Percentiles rank a stretch among this genome's conserved stretches.
Evolutionary conservation across 495 filamentous ascomycete species (phyloP).

Genomic region (Hypoxylon subgilvum): DNA sequence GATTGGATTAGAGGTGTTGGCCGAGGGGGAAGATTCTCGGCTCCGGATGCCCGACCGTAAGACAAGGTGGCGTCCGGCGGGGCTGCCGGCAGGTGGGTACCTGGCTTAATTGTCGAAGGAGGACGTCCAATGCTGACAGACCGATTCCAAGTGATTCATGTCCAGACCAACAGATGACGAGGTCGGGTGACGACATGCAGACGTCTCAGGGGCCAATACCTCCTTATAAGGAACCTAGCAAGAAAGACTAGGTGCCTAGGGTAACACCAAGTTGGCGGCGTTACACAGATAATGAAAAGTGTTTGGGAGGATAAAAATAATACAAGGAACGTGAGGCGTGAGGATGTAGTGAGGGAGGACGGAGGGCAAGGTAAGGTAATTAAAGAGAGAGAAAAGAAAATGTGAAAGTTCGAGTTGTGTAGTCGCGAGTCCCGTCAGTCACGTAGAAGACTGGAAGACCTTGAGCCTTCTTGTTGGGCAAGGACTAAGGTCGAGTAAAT

Average conservation of each 20-base stretch:
- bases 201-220: constrained; percentile 19
- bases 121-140: background rate
- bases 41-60: background rate
- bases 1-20: background rate
- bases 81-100: background rate
- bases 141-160: constrained; percentile 6
- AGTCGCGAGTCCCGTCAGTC: no score
- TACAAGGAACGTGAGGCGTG: background rate
- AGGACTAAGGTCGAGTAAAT: no score
- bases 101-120: constrained; percentile 3
- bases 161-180: constrained; percentile 15
- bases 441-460: no score
- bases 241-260: no score
- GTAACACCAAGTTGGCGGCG: background rate
- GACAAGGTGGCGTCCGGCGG: constrained; percentile 7
- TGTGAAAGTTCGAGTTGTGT: no score
- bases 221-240: constrained; percentile 1
- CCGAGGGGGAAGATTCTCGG: constrained; percentile 1
- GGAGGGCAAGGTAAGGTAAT: background rate
- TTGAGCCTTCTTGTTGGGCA: no score
- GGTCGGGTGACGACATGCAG: constrained; percentile 18
- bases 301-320: no score
- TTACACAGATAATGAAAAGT: no score
- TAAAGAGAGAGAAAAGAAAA: no score
- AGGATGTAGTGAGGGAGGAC: background rate